These are phyloP conservation scores for Cyberlindnera mississippiensis DNA, from an alignment of 805 yeast species.

Conservation along the genomic window DNA sequence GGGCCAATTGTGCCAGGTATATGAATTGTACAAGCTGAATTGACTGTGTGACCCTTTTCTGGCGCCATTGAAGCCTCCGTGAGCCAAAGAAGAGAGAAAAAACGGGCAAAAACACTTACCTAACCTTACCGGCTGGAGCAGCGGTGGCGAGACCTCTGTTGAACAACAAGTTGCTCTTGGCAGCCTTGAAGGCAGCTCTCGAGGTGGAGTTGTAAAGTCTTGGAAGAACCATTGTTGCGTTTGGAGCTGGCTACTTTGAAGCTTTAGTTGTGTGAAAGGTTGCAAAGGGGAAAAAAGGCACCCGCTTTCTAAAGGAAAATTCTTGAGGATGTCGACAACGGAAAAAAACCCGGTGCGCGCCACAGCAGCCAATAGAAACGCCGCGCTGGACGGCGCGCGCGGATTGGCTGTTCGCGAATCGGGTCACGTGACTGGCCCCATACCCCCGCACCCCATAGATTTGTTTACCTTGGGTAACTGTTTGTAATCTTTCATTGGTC, in stretches of 20 bases:
- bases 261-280: neutral
- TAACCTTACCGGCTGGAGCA: slow-evolving; percentile 82
- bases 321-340: slow-evolving; percentile 7
- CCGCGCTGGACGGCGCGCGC: slow-evolving; percentile 3
- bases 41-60: too few relatives aligned
- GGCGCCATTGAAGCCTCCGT: too few relatives aligned
- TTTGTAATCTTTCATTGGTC: too few relatives aligned
- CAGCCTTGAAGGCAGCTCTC: slow-evolving; percentile 85
- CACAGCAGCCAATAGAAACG: slow-evolving; percentile 13
- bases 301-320: slow-evolving; percentile 11
- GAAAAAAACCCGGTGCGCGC: slow-evolving; percentile 3
- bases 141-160: slow-evolving; percentile 77
- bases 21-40: too few relatives aligned
- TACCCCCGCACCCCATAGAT: too few relatives aligned
- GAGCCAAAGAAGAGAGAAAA: too few relatives aligned
- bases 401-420: slow-evolving; percentile 8
- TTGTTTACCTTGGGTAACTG: too few relatives aligned
- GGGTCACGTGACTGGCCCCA: neutral
- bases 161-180: slow-evolving; percentile 74
- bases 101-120: slow-evolving; percentile 49
- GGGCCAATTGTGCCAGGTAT: too few relatives aligned
- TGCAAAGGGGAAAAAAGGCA: slow-evolving; percentile 4
- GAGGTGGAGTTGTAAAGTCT: slow-evolving; percentile 62
- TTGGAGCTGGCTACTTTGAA: neutral
- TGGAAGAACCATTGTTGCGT: slow-evolving; percentile 42